A percentile compares a stretch with the other conserved stretches of the same genome.
Evolutionary conservation across 169 alveolate species (phyloP).

Genomic region (Plasmodium sp.): DNA sequence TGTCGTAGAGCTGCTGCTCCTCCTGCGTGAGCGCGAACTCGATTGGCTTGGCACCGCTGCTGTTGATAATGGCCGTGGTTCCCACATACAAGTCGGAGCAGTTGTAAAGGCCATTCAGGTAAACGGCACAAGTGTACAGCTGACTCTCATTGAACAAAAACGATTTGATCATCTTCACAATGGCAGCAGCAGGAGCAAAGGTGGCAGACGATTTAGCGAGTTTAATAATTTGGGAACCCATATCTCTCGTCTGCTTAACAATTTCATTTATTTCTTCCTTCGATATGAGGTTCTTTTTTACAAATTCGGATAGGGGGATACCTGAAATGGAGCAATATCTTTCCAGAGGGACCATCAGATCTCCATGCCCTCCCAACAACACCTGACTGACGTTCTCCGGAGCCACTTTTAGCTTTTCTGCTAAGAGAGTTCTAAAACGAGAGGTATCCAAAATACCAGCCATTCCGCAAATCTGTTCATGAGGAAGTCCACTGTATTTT

Average conservation of each 20-base stretch:
- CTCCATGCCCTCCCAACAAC: constrained; percentile 92
- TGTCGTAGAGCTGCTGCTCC: constrained; percentile 75
- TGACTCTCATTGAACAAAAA: constrained; percentile 77
- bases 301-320: constrained; percentile 79
- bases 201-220: constrained; percentile 78
- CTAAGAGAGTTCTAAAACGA: constrained; percentile 84
- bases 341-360: constrained; percentile 88
- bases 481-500: constrained; percentile 87
- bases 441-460: constrained; percentile 90
- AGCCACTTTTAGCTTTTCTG: constrained; percentile 83
- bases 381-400: constrained; percentile 86
- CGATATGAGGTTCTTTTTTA: constrained; percentile 60
- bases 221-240: constrained; percentile 81
- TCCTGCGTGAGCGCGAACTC: constrained; percentile 68
- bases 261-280: constrained; percentile 74
- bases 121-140: constrained; percentile 80
- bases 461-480: constrained; percentile 89
- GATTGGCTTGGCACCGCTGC: constrained; percentile 76
- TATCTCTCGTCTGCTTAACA: constrained; percentile 78
- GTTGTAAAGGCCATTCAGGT: constrained; percentile 80
- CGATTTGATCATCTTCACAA: constrained; percentile 80
- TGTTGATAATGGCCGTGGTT: constrained; percentile 78
- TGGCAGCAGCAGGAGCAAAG: constrained; percentile 85
- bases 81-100: constrained; percentile 80
- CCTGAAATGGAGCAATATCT: constrained; percentile 85